Evolutionary conservation across 2,329 filamentous ascomycete species (phyloP), one percentile per base, ranked within the genome.

Genomic region (Pseudofabraea citricarpa): DNA sequence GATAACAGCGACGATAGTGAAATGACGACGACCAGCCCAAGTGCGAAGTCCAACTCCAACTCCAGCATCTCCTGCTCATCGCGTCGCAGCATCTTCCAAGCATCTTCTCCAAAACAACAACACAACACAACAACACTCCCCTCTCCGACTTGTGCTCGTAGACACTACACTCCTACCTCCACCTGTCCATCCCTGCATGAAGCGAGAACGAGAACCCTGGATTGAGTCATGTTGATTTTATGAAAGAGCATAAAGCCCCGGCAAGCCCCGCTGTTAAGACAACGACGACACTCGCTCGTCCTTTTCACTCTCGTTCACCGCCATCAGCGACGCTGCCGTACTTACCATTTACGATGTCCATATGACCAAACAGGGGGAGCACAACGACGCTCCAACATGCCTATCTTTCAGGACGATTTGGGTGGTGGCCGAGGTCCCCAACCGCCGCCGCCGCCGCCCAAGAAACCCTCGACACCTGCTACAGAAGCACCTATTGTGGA

Each of bases 321-420:
- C 19, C 35, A 47, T 43, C 20, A 40, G 21, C 21, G 33, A 24
- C 22, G 39, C 38, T 13, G 23, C 32, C 24, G 40, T 29, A 8
- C 20, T 27, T 33, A 15, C 43, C 45, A 49, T 47, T 35, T 31
- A 49, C 45, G 6, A 58, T 55, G 54, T 13, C 18, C 44, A 36
- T 47, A 52, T 56, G 43, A 53, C 27, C 37, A 44, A 15, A 26
- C 41, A 35, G 12, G 35, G 39, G 49, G 44, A 48, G 47, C 47
- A 49, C 44, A 21, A 24, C 27, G 46, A 40, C 27, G 44, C 47
- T 55, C 39, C 41, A 54, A 60, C 51, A 81, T 81, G 78, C 77
- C 77, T 51, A 79, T 79, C 59, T 80, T 77, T 55, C 73, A 75
- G 53, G 68, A 73, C 57, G 69, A 76, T 53, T 56, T 72, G 55